Conservation (phyloP, 2,329 filamentous ascomycete genomes). For the Beauveria bassiana region DNA sequence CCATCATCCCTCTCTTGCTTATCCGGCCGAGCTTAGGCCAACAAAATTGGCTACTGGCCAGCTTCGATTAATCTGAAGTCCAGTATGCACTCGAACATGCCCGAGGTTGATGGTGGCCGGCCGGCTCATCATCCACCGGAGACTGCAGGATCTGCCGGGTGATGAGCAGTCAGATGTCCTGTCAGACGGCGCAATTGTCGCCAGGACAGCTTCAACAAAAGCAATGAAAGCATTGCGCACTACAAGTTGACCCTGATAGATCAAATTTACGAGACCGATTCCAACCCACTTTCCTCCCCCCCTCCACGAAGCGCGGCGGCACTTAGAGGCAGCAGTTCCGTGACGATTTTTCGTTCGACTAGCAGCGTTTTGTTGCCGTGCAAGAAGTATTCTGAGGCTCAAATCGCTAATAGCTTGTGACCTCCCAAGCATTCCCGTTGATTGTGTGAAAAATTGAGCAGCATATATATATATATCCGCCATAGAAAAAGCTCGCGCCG, state of each 20-base stretch:
- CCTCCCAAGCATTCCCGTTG: neutral
- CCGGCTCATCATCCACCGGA: neutral
- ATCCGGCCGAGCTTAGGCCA: neutral
- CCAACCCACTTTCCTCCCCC: neutral
- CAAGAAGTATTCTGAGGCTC: neutral
- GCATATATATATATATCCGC: neutral
- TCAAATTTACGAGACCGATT: slow-evolving; percentile 10
- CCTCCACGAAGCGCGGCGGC: neutral
- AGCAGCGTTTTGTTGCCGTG: neutral
- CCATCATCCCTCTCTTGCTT: neutral
- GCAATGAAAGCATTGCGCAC: slow-evolving; percentile 9
- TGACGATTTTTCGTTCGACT: neutral
- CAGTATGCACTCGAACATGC: neutral
- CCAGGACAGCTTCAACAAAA: neutral
- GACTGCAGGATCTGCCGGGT: neutral
- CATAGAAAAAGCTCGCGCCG: neutral
- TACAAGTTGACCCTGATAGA: slow-evolving; percentile 10
- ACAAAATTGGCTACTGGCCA: neutral
- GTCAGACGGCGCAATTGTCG: neutral
- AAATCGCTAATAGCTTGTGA: neutral
- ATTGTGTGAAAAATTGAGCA: neutral
- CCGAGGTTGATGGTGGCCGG: neutral
- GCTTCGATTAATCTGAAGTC: neutral
- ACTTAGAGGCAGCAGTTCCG: neutral
- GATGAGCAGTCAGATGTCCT: neutral